Base-by-base conservation (phyloP, 306 rosid species). In the Quercus agrifolia region DNA sequence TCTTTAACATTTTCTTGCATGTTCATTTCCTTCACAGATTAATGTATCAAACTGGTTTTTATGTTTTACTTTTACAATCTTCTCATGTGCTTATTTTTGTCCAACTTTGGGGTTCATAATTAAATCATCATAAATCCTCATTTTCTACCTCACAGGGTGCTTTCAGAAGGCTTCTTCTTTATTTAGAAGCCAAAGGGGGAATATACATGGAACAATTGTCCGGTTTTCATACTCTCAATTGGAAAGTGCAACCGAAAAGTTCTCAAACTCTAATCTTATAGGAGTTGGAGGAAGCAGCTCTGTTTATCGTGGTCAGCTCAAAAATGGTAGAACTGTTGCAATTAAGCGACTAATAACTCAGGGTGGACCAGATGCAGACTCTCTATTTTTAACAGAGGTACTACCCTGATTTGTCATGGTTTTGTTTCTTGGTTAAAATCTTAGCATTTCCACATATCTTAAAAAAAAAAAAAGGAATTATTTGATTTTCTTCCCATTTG, bases 221-320 rank as follows among this genome's bases (percentile, higher is more conserved):
- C 97, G 86, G 73, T 95, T 95, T 86, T 84, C 97, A 17, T 93
- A 89, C 57, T 62, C 89, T 55, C 93, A 90, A 82, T 86, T 95
- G 88, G 97, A 93, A 84, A 87, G 75, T 79, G 97, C 98, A 71
- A 93, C 99, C 46, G 83, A 87, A 56, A 93, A 76, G 25, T 95
- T 93, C 84, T 90, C 93, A 74, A 57, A 89, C 77, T 87, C 98
- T 83, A 92, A 90, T 78, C 90, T 95, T 74, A 88, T 89, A 74
- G 99, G 98, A 82, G 86, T 82, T 46, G 99, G 99, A 54, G 96
- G 98, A 84, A 91, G 96, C 80, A 95, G 99, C 78, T 90, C 86
- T 83, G 99, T 95, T 55, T 93, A 93, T 86, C 91, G 88, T 67
- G 99, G 98, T 78, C 79, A 28, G 79, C 81, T 95, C 33, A 91